Conservation (phyloP, 2,329 filamentous ascomycete species). For the Epichloe gansuensis region DNA sequence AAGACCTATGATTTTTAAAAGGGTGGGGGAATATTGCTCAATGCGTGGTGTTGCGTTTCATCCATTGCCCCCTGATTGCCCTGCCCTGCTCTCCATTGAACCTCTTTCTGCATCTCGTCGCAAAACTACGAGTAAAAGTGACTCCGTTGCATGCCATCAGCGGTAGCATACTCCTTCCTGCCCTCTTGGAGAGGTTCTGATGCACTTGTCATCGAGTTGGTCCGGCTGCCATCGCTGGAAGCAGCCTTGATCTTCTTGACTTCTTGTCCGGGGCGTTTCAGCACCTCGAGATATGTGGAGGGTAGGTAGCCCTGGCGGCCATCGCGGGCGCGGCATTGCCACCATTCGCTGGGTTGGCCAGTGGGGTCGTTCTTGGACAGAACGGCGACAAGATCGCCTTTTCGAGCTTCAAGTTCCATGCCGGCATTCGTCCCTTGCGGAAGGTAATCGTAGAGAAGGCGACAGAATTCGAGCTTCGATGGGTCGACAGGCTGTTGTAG, state of each 20-base stretch:
- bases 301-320: slow-evolving; percentile 87
- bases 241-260: slow-evolving; percentile 41
- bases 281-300: slow-evolving; percentile 75
- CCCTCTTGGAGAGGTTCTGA: slow-evolving; percentile 25
- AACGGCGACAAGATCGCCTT: slow-evolving; percentile 90
- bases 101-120: too few species aligned
- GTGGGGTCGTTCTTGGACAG: slow-evolving; percentile 85
- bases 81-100: not conserved
- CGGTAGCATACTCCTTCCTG: slow-evolving; percentile 40
- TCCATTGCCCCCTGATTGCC: too few species aligned
- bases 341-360: slow-evolving; percentile 91
- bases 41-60: not conserved
- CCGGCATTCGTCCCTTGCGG: slow-evolving; percentile 53
- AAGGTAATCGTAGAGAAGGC: slow-evolving; percentile 85
- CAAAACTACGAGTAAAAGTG: slow-evolving; percentile 41
- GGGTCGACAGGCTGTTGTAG: slow-evolving; percentile 58
- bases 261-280: slow-evolving; percentile 39
- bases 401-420: slow-evolving; percentile 83
- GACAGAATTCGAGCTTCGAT: slow-evolving; percentile 90
- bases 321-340: slow-evolving; percentile 84
- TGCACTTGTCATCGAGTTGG: slow-evolving; percentile 38
- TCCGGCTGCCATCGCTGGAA: slow-evolving; percentile 33
- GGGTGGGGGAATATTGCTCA: not conserved
- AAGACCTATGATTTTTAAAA: not conserved
- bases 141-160: slow-evolving; percentile 45